phyloP scores from a whole-genome alignment of 2,329 filamentous ascomycete species.

The Sclerotinia glacialis region DNA sequence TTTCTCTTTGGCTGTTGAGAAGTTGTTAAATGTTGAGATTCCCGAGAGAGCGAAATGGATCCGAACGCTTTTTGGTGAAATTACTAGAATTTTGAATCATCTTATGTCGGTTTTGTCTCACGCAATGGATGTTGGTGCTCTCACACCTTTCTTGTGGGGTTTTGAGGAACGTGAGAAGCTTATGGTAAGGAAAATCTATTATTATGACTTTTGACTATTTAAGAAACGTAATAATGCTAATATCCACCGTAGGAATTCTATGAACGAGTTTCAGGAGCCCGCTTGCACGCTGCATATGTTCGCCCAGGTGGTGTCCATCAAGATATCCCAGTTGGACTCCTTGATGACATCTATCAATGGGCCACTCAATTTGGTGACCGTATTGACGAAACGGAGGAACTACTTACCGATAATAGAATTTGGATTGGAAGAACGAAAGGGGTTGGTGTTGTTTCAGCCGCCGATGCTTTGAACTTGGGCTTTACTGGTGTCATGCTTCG shows the following conservation, averaged over 20 bases:
- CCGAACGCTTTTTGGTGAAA: slow-evolving; percentile 89
- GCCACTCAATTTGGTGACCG: slow-evolving; percentile 98
- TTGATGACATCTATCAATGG: slow-evolving; percentile 99
- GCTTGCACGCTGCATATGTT: slow-evolving; percentile 95
- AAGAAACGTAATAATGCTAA: slow-evolving; percentile 21
- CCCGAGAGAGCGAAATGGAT: slow-evolving; percentile 96
- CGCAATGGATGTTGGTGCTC: slow-evolving; percentile 97
- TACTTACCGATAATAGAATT: slow-evolving; percentile 98
- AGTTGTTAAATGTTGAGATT: slow-evolving; percentile 94
- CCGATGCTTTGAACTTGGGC: slow-evolving; percentile 93
- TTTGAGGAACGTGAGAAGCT: slow-evolving; percentile 99
- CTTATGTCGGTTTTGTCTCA: slow-evolving; percentile 97
- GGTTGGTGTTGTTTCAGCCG: slow-evolving; percentile 84
- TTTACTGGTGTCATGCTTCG: slow-evolving; percentile 98
- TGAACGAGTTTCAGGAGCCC: slow-evolving; percentile 96
- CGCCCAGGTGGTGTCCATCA: slow-evolving; percentile 95
- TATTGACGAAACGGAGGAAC: slow-evolving; percentile 97
- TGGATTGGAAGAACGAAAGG: slow-evolving; percentile 94
- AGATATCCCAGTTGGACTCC: slow-evolving; percentile 86
- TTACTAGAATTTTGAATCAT: slow-evolving; percentile 93
- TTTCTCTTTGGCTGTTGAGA: slow-evolving; percentile 93
- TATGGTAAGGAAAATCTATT: slow-evolving; percentile 65
- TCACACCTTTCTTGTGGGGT: slow-evolving; percentile 98
- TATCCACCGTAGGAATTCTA: slow-evolving; percentile 80
- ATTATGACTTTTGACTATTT: slow-evolving; percentile 23